phyloP scores from a whole-genome alignment of 2,329 filamentous ascomycete species.

The Arachnomyces sp. region DNA sequence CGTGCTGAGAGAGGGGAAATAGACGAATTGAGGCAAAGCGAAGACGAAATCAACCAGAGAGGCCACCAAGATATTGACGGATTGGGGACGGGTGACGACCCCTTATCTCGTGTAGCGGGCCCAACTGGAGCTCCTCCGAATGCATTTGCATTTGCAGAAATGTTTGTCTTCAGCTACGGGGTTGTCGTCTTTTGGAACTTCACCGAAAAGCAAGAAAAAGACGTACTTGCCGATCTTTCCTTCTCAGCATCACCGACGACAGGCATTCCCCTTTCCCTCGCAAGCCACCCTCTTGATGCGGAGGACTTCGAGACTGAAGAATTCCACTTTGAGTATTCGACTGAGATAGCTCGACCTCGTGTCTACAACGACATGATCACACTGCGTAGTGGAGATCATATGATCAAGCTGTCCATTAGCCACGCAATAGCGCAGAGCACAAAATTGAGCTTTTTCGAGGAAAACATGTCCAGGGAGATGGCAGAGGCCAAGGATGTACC shows the following conservation, averaged over 20 bases:
- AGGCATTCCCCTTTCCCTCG: constrained; percentile 50
- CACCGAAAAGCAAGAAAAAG: constrained; percentile 89
- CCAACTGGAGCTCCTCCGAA: constrained; percentile 54
- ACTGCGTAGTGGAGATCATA: constrained; percentile 85
- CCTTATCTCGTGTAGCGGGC: constrained; percentile 41
- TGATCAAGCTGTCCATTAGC: constrained; percentile 97
- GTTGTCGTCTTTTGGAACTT: constrained; percentile 99
- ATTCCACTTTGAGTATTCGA: constrained; percentile 96
- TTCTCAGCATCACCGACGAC: constrained; percentile 54
- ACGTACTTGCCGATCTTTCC: constrained; percentile 87
- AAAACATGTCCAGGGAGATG: constrained; percentile 93
- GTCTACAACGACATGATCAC: constrained; percentile 99
- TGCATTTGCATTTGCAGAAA: constrained; percentile 76
- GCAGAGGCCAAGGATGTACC: constrained; percentile 85
- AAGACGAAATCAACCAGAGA: background rate
- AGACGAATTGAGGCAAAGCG: constrained; percentile 1
- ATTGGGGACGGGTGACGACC: background rate
- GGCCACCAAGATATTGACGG: background rate
- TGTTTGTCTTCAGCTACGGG: constrained; percentile 96
- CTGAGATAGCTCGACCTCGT: constrained; percentile 73
- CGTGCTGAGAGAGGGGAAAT: constrained; percentile 13
- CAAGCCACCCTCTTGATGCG: constrained; percentile 72
- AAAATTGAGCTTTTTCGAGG: constrained; percentile 92
- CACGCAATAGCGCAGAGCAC: constrained; percentile 97
- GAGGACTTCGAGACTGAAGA: constrained; percentile 95